Evolutionary conservation across 257 asterid genomes (phyloP), one percentile per base, ranked within the genome.

Genomic region (Linderniella brevidens): DNA sequence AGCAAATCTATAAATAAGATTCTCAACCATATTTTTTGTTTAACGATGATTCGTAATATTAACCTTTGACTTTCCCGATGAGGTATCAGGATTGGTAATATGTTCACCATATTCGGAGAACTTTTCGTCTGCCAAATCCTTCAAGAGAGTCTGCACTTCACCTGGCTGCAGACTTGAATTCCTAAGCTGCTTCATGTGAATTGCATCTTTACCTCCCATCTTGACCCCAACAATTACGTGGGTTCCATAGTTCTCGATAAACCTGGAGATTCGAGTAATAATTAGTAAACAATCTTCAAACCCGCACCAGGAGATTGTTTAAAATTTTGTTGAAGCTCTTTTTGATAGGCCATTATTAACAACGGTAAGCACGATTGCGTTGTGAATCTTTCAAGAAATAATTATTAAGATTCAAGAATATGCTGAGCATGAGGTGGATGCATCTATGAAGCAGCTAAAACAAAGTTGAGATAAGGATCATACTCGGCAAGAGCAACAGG

Each of bases 141-240:
- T 88, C 63, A 88, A 62, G 61, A 84, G 65, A 54, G 68, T 75
- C 87, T 78, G 95, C 68, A 88, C 92, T 63, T 84, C 94, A 42
- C 61, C 32, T 3, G 87, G 72, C 70, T 72, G 76, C 48, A 76
- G 87, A 69, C 51, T 72, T 53, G 98, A 88, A 49, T 53, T 76
- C 37, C 68, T 80, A 64, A 88, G 98, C 74, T 88, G 98, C 78
- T 88, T 88, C 11, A 84, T 61, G 64, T 84, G 93, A 57, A 88
- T 64, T 41, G 74, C 98, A 68, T 88, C 98, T 68, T 88, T 84
- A 55, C 98, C 98, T 68, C 95, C 98, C 95, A 84, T 88, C 72
- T 76, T 88, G 43, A 80, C 92, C 64, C 95, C 98, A 55, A 80
- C 82, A 56, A 84, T 68, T 43, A 88, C 59, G 56, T 88, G 98